A percentile compares a stretch with the other conserved stretches of the same genome.
phyloP scores from a whole-genome alignment of 768 basidiomycete species.

The Suillus placidus region DNA sequence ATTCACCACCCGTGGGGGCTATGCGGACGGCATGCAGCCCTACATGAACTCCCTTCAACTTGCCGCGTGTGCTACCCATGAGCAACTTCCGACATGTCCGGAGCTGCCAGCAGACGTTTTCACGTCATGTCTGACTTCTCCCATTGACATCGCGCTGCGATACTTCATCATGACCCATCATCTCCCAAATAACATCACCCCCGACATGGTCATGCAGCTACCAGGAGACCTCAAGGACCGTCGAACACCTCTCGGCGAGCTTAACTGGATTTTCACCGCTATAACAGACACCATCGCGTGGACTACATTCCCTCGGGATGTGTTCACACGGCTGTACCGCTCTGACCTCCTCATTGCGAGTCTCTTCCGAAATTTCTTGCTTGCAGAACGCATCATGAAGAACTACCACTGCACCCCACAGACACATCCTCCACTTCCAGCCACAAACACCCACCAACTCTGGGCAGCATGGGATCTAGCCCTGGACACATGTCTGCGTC shows the following conservation, averaged over 20 bases:
- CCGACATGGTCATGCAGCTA: conserved; percentile 92
- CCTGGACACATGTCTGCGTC: conserved; percentile 89
- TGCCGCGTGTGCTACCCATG: conserved; percentile 90
- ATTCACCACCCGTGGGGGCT: conserved; percentile 58
- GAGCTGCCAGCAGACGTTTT: conserved; percentile 98
- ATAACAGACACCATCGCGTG: conserved; percentile 99
- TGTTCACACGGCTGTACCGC: conserved; percentile 91
- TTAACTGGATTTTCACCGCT: conserved; percentile 99
- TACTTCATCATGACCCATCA: conserved; percentile 92
- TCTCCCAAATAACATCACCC: conserved; percentile 75
- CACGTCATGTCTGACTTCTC: conserved; percentile 96
- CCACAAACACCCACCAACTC: conserved; percentile 95
- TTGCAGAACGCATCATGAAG: conserved; percentile 98
- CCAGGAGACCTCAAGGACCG: conserved; percentile 97
- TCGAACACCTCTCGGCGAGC: conserved; percentile 92
- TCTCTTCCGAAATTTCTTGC: conserved; percentile 94
- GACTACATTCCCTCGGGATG: conserved; percentile 93
- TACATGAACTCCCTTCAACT: conserved; percentile 91
- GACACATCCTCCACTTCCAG: conserved; percentile 86
- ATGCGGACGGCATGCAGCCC: conserved; percentile 61
- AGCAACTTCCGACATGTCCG: conserved; percentile 91
- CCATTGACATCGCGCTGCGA: conserved; percentile 96
- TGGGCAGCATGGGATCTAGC: conserved; percentile 99
- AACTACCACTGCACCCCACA: conserved; percentile 97
- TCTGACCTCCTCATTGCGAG: conserved; percentile 96